phyloP scores from a whole-genome alignment of 257 asterid genomes.

The Eucommia ulmoides region DNA sequence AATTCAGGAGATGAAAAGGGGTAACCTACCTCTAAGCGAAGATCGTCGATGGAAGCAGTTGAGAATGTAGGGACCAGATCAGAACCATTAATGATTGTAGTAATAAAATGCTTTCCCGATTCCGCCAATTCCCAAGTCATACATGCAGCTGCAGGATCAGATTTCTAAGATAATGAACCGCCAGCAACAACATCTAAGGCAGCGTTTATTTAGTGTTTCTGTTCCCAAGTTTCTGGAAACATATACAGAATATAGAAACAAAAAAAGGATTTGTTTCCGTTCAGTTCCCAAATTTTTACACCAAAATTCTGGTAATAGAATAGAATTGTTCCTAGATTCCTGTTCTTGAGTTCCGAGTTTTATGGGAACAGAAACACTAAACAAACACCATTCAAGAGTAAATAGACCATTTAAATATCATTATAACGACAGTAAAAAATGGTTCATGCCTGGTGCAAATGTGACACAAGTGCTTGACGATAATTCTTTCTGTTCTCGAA shows the following conservation, averaged over 20 bases:
- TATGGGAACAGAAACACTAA: no score
- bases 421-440: no score
- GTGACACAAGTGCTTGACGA: conserved; percentile 52
- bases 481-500: conserved; percentile 68
- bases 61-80: conserved; percentile 88
- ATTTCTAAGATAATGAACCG: no score
- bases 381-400: no score
- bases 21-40: conserved; percentile 70
- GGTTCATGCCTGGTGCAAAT: conserved; percentile 71
- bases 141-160: conserved; percentile 74
- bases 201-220: background rate
- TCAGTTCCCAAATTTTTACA: no score
- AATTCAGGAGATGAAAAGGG: no score
- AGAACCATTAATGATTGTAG: conserved; percentile 68
- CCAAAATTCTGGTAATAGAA: no score
- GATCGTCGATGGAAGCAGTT: conserved; percentile 66
- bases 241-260: background rate
- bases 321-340: no score
- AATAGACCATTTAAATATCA: no score
- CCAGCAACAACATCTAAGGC: no score
- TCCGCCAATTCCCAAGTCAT: conserved; percentile 89
- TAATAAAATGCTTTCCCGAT: conserved; percentile 68
- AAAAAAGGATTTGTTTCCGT: conserved; percentile 1
- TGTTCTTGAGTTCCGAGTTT: no score
- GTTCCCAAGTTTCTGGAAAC: background rate